Evolutionary conservation across 176 grass and related monocot genomes (phyloP).

Genomic region (Tuctoria greenei): DNA sequence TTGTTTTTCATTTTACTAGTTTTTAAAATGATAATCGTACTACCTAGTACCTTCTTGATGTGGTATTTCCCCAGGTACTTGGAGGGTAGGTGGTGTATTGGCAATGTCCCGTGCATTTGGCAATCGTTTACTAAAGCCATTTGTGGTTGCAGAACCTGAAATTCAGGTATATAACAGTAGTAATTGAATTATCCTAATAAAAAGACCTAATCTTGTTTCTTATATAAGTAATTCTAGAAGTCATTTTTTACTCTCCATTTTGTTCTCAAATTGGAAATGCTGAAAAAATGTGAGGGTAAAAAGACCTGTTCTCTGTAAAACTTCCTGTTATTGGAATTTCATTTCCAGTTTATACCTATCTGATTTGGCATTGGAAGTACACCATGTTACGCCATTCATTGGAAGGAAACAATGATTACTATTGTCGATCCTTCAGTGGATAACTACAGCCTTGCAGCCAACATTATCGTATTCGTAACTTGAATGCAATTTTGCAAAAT

Average conservation of each 20-base stretch:
- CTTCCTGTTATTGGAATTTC: not conserved
- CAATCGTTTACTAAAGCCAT: constrained; percentile 80
- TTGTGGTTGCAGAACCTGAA: constrained; percentile 82
- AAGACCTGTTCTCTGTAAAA: not conserved
- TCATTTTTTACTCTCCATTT: not conserved
- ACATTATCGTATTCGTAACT: not conserved
- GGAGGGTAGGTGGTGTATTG: constrained; percentile 83
- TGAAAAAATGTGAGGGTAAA: not conserved
- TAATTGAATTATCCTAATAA: constrained; percentile 22
- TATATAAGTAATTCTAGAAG: not conserved
- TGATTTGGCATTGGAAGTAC: not conserved
- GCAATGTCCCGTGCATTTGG: constrained; percentile 98
- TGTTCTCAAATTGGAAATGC: not conserved
- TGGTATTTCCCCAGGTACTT: constrained; percentile 67
- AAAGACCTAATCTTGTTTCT: not conserved
- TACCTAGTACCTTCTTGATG: constrained; percentile 24
- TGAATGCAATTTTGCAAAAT: not conserved
- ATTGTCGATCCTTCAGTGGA: not conserved
- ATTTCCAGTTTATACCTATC: constrained; percentile 12
- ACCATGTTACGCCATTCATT: not conserved
- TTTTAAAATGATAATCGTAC: constrained; percentile 31
- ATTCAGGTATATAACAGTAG: constrained; percentile 61
- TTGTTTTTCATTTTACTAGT: not conserved
- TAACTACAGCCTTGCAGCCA: not conserved
- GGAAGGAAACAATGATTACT: not conserved